Conservation (phyloP, 805 yeast species). For the Spathaspora arborariae region DNA sequence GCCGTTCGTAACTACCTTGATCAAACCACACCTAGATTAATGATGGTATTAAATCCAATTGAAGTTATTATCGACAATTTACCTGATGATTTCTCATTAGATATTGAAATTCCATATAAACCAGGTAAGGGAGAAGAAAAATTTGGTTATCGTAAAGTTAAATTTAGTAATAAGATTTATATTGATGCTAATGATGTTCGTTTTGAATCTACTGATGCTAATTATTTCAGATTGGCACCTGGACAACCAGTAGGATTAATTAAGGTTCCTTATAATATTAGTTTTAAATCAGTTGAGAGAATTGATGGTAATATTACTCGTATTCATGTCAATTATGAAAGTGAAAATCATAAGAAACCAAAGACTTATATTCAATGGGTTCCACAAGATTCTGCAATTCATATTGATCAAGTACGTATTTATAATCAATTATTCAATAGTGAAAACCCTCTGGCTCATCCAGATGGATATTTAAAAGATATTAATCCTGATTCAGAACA, state of each 20-base stretch:
- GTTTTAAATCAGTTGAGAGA: slow-evolving; percentile 66
- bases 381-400: slow-evolving; percentile 59
- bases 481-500: slow-evolving; percentile 78
- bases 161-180: slow-evolving; percentile 72
- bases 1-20: slow-evolving; percentile 86
- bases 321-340: slow-evolving; percentile 78
- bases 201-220: slow-evolving; percentile 58
- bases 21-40: slow-evolving; percentile 87
- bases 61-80: slow-evolving; percentile 80
- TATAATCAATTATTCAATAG: slow-evolving; percentile 85
- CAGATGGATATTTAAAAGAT: slow-evolving; percentile 84
- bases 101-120: slow-evolving; percentile 79
- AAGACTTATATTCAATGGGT: slow-evolving; percentile 98
- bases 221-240: slow-evolving; percentile 91
- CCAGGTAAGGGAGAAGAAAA: slow-evolving; percentile 46
- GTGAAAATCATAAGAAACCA: slow-evolving; percentile 69
- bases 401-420: slow-evolving; percentile 72
- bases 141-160: slow-evolving; percentile 65
- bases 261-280: slow-evolving; percentile 81
- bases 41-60: slow-evolving; percentile 88
- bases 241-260: slow-evolving; percentile 92
- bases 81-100: slow-evolving; percentile 67
- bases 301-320: slow-evolving; percentile 62
- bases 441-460: slow-evolving; percentile 86
- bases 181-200: slow-evolving; percentile 89